Percentiles rank a stretch among this genome's conserved stretches.
These are phyloP conservation scores for Metschnikowia cerradonensis DNA, from an alignment of 805 yeast genomes.

Conservation along the genomic window DNA sequence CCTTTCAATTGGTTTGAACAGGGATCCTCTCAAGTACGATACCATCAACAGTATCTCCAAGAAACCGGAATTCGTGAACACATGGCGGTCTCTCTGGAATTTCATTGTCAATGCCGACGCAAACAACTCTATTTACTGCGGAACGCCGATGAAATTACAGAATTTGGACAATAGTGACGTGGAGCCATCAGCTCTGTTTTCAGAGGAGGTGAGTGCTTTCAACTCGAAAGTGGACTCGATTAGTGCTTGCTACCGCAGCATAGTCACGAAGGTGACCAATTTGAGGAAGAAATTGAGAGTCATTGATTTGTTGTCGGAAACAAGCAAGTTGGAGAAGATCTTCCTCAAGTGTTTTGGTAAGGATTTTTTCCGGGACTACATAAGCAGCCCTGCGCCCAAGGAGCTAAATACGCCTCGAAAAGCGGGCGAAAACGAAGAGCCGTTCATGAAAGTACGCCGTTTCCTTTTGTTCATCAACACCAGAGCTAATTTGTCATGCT, in stretches of 20 bases:
- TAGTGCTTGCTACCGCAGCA: conserved; percentile 26
- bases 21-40: conserved; percentile 34
- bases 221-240: conserved; percentile 18
- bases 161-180: conserved; percentile 32
- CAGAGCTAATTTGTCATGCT: conserved; percentile 37
- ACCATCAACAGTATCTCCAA: conserved; percentile 30
- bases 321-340: conserved; percentile 32
- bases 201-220: conserved; percentile 6
- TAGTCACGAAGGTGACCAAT: conserved; percentile 26
- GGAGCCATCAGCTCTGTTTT: conserved; percentile 8
- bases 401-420: conserved; percentile 8
- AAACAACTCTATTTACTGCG: conserved; percentile 28
- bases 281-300: conserved; percentile 29
- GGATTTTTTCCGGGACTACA: conserved; percentile 37
- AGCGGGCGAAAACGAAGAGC: conserved; percentile 21
- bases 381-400: conserved; percentile 30
- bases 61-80: conserved; percentile 21
- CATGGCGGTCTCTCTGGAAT: conserved; percentile 39
- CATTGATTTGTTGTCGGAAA: conserved; percentile 31
- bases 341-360: conserved; percentile 38
- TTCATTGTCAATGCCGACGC: conserved; percentile 31
- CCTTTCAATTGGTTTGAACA: conserved; percentile 35
- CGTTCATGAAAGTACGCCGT: conserved; percentile 32
- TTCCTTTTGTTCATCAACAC: conserved; percentile 34
- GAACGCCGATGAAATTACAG: conserved; percentile 27